Evolutionary conservation across 257 asterid species (phyloP).

Genomic region (Capsicum baccatum): DNA sequence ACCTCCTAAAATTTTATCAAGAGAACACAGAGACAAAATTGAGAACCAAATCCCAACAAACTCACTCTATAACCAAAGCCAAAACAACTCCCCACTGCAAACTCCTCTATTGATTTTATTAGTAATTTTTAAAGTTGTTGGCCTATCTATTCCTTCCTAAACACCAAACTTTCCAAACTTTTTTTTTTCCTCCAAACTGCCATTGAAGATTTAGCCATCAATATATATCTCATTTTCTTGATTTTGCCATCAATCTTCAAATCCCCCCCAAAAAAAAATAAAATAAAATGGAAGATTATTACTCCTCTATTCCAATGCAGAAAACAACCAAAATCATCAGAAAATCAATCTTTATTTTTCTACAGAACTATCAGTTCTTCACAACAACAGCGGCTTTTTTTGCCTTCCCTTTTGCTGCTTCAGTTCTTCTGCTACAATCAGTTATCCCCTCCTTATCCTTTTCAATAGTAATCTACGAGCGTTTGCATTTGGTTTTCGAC

Average conservation of each 20-base stretch:
- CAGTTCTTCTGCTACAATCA: conserved; percentile 60
- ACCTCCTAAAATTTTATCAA: background rate
- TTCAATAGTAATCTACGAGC: conserved; percentile 50
- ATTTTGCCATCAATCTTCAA: conserved; percentile 28
- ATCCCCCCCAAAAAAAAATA: background rate
- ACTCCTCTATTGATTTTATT: conserved; percentile 36
- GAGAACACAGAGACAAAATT: conserved; percentile 34
- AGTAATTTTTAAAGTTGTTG: conserved; percentile 47
- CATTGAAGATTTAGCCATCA: conserved; percentile 19
- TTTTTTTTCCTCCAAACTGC: conserved; percentile 12
- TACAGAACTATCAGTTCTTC: conserved; percentile 64
- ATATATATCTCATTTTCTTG: conserved; percentile 21
- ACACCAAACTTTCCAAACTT: conserved; percentile 38
- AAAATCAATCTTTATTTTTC: conserved; percentile 69
- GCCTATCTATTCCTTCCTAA: conserved; percentile 54
- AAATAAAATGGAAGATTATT: conserved; percentile 31
- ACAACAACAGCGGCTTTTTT: conserved; percentile 61
- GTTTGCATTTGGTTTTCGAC: conserved; percentile 55
- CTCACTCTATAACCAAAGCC: conserved; percentile 38
- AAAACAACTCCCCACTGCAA: conserved; percentile 46
- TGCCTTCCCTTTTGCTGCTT: conserved; percentile 70
- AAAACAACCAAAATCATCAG: conserved; percentile 57
- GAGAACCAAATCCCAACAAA: conserved; percentile 36
- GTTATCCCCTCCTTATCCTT: conserved; percentile 50
- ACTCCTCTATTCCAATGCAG: conserved; percentile 44